Base-by-base conservation (phyloP, 163 green algal species). In the Scenedesmus sp. region DNA sequence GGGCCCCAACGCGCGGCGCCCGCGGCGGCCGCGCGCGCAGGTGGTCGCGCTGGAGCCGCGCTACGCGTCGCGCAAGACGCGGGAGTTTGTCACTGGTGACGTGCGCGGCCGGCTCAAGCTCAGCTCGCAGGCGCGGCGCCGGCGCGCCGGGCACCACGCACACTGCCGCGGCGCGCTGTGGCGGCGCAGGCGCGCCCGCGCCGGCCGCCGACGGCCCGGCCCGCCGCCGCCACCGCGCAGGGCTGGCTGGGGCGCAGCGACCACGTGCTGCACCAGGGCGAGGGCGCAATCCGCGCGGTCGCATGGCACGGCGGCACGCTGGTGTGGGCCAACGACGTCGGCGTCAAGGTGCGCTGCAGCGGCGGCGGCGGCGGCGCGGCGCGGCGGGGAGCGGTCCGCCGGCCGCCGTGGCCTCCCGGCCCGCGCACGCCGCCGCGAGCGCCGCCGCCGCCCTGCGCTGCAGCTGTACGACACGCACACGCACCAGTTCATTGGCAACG, bases 211-310 rank as follows among this genome's bases (percentile, higher is more conserved):
- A 6, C 39, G 39, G 7, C 6, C n/a, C n/a, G 7, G 39, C 6
- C 39, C 39, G 39, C 39, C 39, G 39, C 39, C 7, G 7, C 39
- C 6, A 47, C 39, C 3, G 20, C 33, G n/a, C 81, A 94, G 87
- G 94, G 94, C n/a, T 98, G 94, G 94, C 85, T 98, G 64, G 94
- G 93, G 13, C 87, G 78, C 36, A 86, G 72, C 18, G 93, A 97
- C 78, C 88, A 85, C 14, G 67, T 92, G 11, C 78, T 98, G 54
- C 90, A 93, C 44, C 75, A 86, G 33, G 95, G 92, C 0, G 92
- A 93, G 80, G 90, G 91, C 0, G 63, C 85, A 0, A 84, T 98
- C 18, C 81, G 80, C 17, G 77, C 76, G 18, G 79, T 90, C 4
- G 71, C 76, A 18, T 96, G 94, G 94, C 83, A 83, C n/a, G 89